Evolutionary conservation across 1,139 yeast genomes (phyloP), one percentile per base, ranked within the genome.

Genomic region (Hanseniaspora gamundiae): DNA sequence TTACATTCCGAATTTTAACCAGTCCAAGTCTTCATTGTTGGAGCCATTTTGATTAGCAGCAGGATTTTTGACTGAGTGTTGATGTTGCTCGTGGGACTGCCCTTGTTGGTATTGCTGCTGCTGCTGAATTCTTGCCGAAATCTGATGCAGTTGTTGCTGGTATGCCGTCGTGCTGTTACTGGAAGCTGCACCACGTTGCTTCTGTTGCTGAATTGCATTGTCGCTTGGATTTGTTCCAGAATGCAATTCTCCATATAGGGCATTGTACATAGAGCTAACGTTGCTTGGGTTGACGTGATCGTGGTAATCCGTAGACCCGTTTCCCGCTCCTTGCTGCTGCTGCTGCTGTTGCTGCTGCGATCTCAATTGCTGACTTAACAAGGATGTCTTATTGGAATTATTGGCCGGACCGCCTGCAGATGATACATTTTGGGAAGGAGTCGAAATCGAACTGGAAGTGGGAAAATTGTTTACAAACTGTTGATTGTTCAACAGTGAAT

Each of bases 1-100:
- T 49, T 50, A 58, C 46, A 59, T 51, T 10, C 63, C 63, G 48
- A 60, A 60, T 43, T 58, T 59, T 22, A 60, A 48, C 65, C 65
- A 60, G n/a, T 58, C 64, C 26, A 60, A 49, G 45, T 60, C 65
- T 41, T 57, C 61, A 9, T 35, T 27, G 46, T 43, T 26, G 47
- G 36, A 39, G 21, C 43, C 19, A 40, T 47, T 19, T 42, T 43
- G 20, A 43, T 44, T 30, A 44, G 43, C 10, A 11, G 20, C 2
- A n/a, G 16, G 10, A 29, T 30, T 31, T 30, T 42, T 4, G 27
- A 27, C 19, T 29, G 33, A 36, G 20, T 28, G 2, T 36, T 27
- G 11, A 19, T 22, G 14, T 29, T 42, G 46, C 11, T 41, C 39
- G 35, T 14, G 36, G 16, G 40, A 28, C 20, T 43, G 38, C 31